phyloP scores from a whole-genome alignment of 169 alveolate genomes.

The Pseudocohnilembus persalinus region DNA sequence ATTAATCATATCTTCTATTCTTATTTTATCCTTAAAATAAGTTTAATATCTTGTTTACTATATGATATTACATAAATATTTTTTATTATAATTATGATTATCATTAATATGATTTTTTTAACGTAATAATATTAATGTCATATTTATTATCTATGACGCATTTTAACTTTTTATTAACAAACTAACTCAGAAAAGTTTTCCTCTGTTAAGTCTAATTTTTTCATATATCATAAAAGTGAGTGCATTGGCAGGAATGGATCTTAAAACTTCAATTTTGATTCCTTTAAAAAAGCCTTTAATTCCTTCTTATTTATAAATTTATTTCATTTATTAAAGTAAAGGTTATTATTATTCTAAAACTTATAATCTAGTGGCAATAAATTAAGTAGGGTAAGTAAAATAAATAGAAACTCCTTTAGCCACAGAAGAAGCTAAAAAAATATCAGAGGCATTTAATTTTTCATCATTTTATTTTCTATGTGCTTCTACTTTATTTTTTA shows the following conservation, averaged over 20 bases:
- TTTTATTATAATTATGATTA: no score
- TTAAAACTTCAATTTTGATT: constrained; percentile 14
- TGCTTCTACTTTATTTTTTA: constrained; percentile 20
- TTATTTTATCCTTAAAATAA: no score
- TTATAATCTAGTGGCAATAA: constrained; percentile 42
- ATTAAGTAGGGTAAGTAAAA: constrained; percentile 48
- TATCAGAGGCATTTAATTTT: constrained; percentile 15
- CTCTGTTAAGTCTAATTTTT: background rate
- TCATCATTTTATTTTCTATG: constrained; percentile 20
- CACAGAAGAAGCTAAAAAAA: constrained; percentile 30
- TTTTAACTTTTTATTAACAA: no score
- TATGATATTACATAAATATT: no score
- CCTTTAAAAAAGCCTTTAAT: constrained; percentile 46
- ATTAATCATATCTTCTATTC: no score
- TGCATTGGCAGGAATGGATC: constrained; percentile 21
- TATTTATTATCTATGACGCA: no score
- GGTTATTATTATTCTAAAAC: constrained; percentile 2
- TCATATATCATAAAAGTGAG: constrained; percentile 12
- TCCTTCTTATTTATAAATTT: constrained; percentile 43
- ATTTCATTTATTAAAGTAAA: constrained; percentile 1
- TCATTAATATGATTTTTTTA: no score
- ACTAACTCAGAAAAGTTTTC: no score
- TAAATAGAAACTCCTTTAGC: constrained; percentile 37
- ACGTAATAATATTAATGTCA: no score
- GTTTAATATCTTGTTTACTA: no score